Evolutionary conservation across 352 stramenopile species (phyloP), one percentile per base, ranked within the genome.

Genomic region (Paralagenidium karlingii): DNA sequence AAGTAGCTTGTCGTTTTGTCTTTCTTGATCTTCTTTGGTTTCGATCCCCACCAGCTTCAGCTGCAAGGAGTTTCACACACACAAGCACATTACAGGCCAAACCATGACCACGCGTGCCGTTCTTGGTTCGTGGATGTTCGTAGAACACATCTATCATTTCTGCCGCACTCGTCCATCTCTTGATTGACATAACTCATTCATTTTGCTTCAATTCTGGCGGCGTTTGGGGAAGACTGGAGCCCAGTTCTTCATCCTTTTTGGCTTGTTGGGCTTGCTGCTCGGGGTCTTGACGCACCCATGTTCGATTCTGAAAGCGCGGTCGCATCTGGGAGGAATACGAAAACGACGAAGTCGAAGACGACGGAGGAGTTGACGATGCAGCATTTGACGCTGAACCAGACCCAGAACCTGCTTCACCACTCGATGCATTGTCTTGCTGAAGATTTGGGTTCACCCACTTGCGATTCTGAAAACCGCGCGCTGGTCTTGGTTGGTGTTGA

Each of bases 281-380:
- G 27, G 67, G 40, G 12, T 91, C 77, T 19, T 60, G 69, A 45
- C 77, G 68, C 31, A 91, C 74, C 77, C 77, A 91, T 7, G 74
- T 88, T 60, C 85, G 86, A 64, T 91, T 91, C 51, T 91, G 77
- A 53, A 91, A 91, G 11, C 69, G 67, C 12, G 77, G 77, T 2
- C 77, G 70, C 65, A 83, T 83, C 38, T 83, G 68, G 38, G 63
- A 67, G 20, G 60, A 51, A 55, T 58, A 81, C 34, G 60, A 49
- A 46, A 68, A 82, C 1, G 55, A 26, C 21, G 50, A 49, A 0
- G 68, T 51, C 10, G 47, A 45, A 11, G 66, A 12, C 3, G 28
- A 36, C 4, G 46, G 10, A 27, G 46, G 59, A 15, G 38, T 37
- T 18, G 31, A 12, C 22, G 29, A 10, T 2, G 16, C 26, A 12